Percentiles rank a stretch among this genome's conserved stretches.
Conservation (phyloP, 371 early-diverging fungal genomes). For the Astathelohania contejeani region DNA sequence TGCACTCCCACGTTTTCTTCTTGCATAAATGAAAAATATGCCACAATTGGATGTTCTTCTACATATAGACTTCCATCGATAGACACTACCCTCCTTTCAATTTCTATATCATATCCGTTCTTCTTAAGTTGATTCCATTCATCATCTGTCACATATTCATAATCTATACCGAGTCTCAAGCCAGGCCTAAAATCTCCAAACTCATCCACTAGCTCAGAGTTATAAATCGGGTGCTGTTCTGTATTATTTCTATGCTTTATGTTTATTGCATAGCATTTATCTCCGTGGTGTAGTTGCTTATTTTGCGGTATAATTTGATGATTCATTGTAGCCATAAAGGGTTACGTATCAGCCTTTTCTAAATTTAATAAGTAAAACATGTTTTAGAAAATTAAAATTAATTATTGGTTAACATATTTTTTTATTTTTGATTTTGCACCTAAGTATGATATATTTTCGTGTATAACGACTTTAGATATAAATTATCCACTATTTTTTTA, state of each 20-base stretch:
- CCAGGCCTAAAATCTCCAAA: not conserved
- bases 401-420: no score
- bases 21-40: no score
- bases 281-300: not conserved
- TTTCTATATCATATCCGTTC: not conserved
- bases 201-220: not conserved
- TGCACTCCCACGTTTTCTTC: no score
- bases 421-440: no score
- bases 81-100: not conserved
- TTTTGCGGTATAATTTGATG: not conserved
- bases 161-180: not conserved
- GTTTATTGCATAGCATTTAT: not conserved
- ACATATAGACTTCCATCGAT: not conserved
- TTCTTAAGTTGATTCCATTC: not conserved
- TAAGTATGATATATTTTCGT: no score
- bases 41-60: not conserved
- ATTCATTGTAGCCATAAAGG: no score
- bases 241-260: not conserved
- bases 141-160: not conserved
- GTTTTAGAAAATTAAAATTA: no score
- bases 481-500: no score
- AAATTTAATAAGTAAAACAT: no score
- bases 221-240: not conserved
- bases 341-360: no score
- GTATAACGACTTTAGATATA: no score